Evolutionary conservation across 306 rosid genomes (phyloP), one percentile per base, ranked within the genome.

Genomic region (Quercus agrifolia): DNA sequence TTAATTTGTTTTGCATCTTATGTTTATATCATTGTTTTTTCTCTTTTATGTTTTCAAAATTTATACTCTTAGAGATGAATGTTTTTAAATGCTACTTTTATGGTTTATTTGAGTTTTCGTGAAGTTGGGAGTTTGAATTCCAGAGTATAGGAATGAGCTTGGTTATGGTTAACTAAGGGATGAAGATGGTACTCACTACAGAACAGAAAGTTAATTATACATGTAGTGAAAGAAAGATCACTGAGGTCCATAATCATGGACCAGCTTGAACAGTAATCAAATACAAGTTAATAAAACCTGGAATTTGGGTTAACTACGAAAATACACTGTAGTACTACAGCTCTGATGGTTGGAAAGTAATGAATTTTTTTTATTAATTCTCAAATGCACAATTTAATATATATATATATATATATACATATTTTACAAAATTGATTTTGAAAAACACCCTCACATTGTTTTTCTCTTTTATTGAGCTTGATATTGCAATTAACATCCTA

Each of bases 391-490:
- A 68, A 68, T 41, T 41, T 7, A 38, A 38, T 41, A 41, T 38
- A 38, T 38, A 38, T 41, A 41, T 41, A 41, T 35, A 38, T 1
- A 38, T 1, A 38, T 2, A 23, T 23, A 38, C 11, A 38, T 8
- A 8, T 41, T 41, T 49, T 49, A 49, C 54, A 7, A 33, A 66
- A 31, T 17, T 6, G 2, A 27, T 30, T 31, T 27, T 66, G 2
- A 2, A 13, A 66, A 18, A 18, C 11, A 17, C 7, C 51, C 15
- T 21, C 57, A 4, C 13, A 9, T 56, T 75, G 15, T 15, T 56
- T 63, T 62, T 46, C 5, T 57, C 64, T 73, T 25, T n/a, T 55
- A 5, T 70, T 27, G 77, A 81, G 82, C 77, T 64, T 74, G 57
- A 15, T 41, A 17, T 72, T 35, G 61, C 14, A 55, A 30, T 64